phyloP scores from a whole-genome alignment of 1,139 yeast genomes.

The Yamadazyma atlantica region DNA sequence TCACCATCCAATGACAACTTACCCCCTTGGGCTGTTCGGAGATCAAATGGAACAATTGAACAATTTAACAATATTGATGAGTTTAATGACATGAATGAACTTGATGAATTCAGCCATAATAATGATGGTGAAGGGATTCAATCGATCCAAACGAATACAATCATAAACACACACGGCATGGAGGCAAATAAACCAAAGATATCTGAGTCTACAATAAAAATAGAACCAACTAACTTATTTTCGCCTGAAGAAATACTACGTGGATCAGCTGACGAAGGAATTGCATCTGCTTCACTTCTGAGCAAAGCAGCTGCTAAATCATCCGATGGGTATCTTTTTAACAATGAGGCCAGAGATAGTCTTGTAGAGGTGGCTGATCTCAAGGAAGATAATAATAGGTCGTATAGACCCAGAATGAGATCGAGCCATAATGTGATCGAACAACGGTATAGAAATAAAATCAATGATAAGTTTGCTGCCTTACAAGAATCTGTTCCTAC shows the following conservation, averaged over 20 bases:
- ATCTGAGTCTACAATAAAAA: neutral
- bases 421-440: slow-evolving; percentile 48
- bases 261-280: neutral
- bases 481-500: slow-evolving; percentile 45
- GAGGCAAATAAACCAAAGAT: too few species aligned
- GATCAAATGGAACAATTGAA: neutral
- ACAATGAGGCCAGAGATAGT: too few species aligned
- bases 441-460: slow-evolving; percentile 46
- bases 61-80: slow-evolving; percentile 3
- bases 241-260: neutral
- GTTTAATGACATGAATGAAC: neutral
- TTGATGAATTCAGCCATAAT: neutral
- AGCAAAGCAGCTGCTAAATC: too few species aligned
- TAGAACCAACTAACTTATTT: neutral
- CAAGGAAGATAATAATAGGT: neutral
- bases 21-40: too few species aligned
- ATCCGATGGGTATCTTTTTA: too few species aligned
- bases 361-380: neutral
- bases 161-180: too few species aligned
- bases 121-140: neutral
- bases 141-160: too few species aligned
- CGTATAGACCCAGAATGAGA: slow-evolving; percentile 20
- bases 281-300: neutral
- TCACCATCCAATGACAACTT: neutral
- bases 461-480: slow-evolving; percentile 43